Base-by-base conservation (phyloP, 441 rosid genomes). In the Biscutella auriculata region DNA sequence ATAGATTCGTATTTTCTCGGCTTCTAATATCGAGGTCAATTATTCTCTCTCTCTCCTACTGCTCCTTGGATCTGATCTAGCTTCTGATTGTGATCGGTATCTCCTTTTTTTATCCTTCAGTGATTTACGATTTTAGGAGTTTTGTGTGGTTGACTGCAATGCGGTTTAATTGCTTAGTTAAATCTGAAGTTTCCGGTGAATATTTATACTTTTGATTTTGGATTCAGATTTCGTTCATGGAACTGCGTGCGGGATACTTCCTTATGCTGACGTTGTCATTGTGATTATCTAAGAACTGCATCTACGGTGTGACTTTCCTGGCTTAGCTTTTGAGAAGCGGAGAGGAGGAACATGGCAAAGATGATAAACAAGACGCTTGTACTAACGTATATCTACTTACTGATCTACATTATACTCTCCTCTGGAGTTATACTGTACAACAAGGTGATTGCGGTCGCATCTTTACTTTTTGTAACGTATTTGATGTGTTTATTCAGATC, bases 401-500 rank as follows among this genome's bases (percentile, higher is more conserved):
- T 93, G 26, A 74, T 87, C 71, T 93, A 93, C 88, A 72, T 93
- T 77, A 34, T 82, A 41, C 97, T 93, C 53, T 93, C 97, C 4
- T 93, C 97, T 5, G 96, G 82, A 49, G 97, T 93, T 56, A 93
- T 93, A 57, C 70, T 93, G 71, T 93, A 93, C 67, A 93, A 93
- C 79, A 93, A 93, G 95, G 98, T 68, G 10, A 12, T 77, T 80
- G n/a, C n/a, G n/a, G n/a, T n/a, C n/a, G n/a, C n/a, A n/a, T n/a
- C 21, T 27, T 11, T 29, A 36, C 39, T 36, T 44, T 43, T 6
- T 50, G 37, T 14, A 14, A 28, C 8, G n/a, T 12, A 61, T 39
- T 8, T 39, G 2, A 25, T 52, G 26, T 42, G n/a, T n/a, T 52
- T 42, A 42, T 32, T 28, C 15, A 43, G 26, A 54, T 63, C 53